phyloP scores from a whole-genome alignment of 257 asterid genomes.

The Paraleonurus japonicus region DNA sequence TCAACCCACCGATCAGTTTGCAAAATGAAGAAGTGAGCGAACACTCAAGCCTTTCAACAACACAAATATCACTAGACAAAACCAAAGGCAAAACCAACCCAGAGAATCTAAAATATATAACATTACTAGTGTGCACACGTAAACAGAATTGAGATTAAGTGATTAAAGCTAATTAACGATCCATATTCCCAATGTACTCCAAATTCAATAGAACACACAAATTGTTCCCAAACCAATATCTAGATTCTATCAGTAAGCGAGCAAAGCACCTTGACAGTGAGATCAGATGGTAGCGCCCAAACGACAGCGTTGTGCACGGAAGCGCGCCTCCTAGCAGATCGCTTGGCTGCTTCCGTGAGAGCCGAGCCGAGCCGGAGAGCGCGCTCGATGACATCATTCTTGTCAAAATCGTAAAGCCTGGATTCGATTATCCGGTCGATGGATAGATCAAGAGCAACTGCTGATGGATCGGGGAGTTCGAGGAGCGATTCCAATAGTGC shows the following conservation, averaged over 20 bases:
- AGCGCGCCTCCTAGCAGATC: slow-evolving; percentile 64
- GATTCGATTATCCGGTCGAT: slow-evolving; percentile 63
- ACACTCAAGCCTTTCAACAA: slow-evolving; percentile 13
- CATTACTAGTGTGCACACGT: background rate
- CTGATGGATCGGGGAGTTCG: slow-evolving; percentile 48
- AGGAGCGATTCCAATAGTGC: slow-evolving; percentile 58
- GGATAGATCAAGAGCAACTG: slow-evolving; percentile 49
- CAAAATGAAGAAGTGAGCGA: background rate
- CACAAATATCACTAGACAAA: background rate
- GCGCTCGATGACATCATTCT: slow-evolving; percentile 51
- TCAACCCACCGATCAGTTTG: slow-evolving; percentile 5
- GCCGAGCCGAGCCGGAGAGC: slow-evolving; percentile 66
- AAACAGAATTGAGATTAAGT: background rate
- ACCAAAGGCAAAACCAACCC: background rate
- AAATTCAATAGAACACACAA: slow-evolving; percentile 2
- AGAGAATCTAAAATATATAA: background rate
- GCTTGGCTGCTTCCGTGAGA: slow-evolving; percentile 70
- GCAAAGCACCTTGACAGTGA: slow-evolving; percentile 60
- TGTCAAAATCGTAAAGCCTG: slow-evolving; percentile 45
- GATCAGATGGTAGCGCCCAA: slow-evolving; percentile 76
- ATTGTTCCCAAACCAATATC: background rate
- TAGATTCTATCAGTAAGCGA: background rate
- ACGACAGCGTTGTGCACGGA: slow-evolving; percentile 61
- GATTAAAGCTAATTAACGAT: background rate
- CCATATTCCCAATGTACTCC: background rate